Conservation (phyloP, 2,329 filamentous ascomycete species). For the Cercospora sojina region DNA sequence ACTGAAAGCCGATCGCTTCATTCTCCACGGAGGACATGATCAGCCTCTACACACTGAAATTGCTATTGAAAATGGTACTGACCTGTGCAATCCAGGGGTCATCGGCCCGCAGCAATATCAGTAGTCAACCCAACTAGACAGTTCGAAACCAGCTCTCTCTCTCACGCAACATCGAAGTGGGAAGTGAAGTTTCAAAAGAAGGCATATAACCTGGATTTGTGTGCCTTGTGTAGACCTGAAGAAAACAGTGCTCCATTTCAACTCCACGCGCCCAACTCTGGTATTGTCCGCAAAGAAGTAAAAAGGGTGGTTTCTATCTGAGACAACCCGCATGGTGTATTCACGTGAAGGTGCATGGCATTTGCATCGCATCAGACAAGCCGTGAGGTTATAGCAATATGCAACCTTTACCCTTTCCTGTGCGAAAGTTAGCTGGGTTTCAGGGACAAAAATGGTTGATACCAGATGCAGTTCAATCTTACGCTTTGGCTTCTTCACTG, state of each 20-base stretch:
- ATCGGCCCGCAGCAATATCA: not conserved
- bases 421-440: not conserved
- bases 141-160: not conserved
- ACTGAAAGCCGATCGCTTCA: not conserved
- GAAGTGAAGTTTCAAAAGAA: not conserved
- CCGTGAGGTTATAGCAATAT: constrained; percentile 33
- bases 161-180: not conserved
- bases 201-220: constrained; percentile 21
- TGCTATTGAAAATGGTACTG: not conserved
- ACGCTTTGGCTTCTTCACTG: constrained; percentile 65
- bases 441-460: not conserved
- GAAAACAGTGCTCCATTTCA: constrained; percentile 19
- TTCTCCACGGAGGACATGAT: not conserved
- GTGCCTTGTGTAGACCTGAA: constrained; percentile 24
- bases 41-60: not conserved
- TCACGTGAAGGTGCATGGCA: not conserved
- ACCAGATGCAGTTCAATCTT: constrained; percentile 1
- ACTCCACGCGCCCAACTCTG: constrained; percentile 27
- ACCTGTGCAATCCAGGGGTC: not conserved
- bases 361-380: constrained; percentile 3
- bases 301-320: constrained; percentile 17
- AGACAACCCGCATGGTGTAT: constrained; percentile 16
- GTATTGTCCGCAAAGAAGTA: constrained; percentile 18
- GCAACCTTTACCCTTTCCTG: constrained; percentile 39
- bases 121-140: not conserved